Base-by-base conservation (phyloP, 2,329 filamentous ascomycete species). In the Fusarium veterinarium region DNA sequence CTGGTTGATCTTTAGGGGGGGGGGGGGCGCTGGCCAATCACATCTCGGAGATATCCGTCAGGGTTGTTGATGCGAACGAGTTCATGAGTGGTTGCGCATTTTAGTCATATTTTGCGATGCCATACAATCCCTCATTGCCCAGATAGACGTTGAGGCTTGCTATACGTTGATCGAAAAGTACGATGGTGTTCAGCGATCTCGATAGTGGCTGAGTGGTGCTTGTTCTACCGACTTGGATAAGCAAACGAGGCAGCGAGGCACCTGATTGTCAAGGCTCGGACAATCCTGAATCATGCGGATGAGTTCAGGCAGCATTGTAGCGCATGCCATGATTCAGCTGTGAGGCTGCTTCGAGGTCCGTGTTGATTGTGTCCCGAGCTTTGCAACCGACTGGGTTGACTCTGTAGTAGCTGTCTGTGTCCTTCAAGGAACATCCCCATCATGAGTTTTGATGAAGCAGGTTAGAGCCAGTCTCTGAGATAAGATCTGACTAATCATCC, bases 1-100 rank as follows among this genome's bases (percentile, higher is more conserved):
- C 72, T 75, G 48, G 71, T 44, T 71, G 71, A 74, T 74, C 71
- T 58, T 61, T 55, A n/a, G n/a, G n/a, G n/a, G n/a, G 40, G 61
- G 49, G 38, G 44, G 61, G 49, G 38, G 44, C 56, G 59, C 61
- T 73, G 61, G 44, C 71, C 71, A 73, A 71, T 69, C 30, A 48
- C 35, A 68, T 49, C 62, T 45, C 71, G 71, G 71, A 64, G 51
- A 68, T 68, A 64, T 71, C 71, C 70, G 70, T 67, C 70, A 73
- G 67, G 67, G 70, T 55, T 69, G 66, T 73, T 60, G 66, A 73
- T 73, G 70, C 61, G 53, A 60, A 71, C 38, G 35, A 59, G 53
- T 49, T 46, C 57, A 67, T 71, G 70, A 48, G 42, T 61, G 48
- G 56, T 35, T 45, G 33, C 44, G 62, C 46, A 52, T 62, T 51